Evolutionary conservation across 176 grass and related monocot species (phyloP), one percentile per base, ranked within the genome.

Genomic region (Calamus simplicifolius): DNA sequence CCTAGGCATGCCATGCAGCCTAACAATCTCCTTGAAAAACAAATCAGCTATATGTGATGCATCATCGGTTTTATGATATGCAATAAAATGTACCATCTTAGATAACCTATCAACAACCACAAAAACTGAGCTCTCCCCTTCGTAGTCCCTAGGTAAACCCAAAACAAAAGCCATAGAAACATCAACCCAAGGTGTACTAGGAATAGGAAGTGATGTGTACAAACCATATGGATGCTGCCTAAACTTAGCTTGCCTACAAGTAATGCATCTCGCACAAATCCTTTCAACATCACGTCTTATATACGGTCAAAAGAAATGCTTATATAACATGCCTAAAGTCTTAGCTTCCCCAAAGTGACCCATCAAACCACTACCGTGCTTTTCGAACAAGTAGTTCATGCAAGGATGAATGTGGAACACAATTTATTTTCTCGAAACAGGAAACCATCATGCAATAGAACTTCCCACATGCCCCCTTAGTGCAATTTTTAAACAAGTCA

Each of bases 311-410:
- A 14, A 56, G 26, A 68, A 68, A 13, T 43, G n/a, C 2, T 68
- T 27, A 10, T 68, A 2, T 26, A 56, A 31, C 18, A 68, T 5
- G 3, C n/a, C 25, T 6, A 56, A 54, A 2, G 65, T 68, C 18
- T 68, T 68, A 5, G 7, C 16, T 31, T 15, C 7, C 4, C 65
- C 28, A 68, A 68, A 56, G n/a, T 68, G 16, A 4, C 65, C n/a
- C 27, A 25, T 55, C 17, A 56, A 68, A 19, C 65, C 65, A 5
- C 51, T 25, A 21, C n/a, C 31, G 64, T 13, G 25, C 6, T 53
- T 66, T 21, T 4, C 6, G 14, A 25, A 54, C 51, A 21, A 55
- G 16, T 0, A 68, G 38, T 19, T 68, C 64, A 4, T 25, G 0
- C 50, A 56, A 28, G 38, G 51, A 68, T 38, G 16, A 25, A 15